Conservation (phyloP, 805 yeast species). For the Candida berthetii region DNA sequence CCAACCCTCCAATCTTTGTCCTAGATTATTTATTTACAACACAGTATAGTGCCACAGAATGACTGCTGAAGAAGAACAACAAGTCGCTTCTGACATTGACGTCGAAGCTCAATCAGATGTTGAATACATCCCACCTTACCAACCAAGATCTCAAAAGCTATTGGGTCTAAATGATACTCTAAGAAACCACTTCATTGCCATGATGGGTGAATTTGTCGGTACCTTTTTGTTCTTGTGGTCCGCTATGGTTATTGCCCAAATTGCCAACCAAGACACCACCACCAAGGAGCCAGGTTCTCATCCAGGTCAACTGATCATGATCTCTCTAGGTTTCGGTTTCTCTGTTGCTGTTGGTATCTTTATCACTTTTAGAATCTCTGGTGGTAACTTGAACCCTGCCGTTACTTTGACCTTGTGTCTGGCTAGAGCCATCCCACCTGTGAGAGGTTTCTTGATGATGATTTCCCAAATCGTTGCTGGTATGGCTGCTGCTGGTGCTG, state of each 20-base stretch:
- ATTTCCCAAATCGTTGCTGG: slow-evolving; percentile 75
- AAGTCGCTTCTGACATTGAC: slow-evolving; percentile 19
- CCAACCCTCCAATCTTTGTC: too few species aligned
- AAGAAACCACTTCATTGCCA: slow-evolving; percentile 63
- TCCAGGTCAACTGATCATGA: slow-evolving; percentile 70
- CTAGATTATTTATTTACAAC: too few species aligned
- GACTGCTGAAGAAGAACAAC: slow-evolving; percentile 4
- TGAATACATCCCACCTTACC: slow-evolving; percentile 32
- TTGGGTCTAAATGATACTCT: slow-evolving; percentile 35
- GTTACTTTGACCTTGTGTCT: slow-evolving; percentile 71
- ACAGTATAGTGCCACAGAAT: background rate
- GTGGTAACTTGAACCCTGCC: slow-evolving; percentile 89
- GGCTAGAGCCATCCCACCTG: slow-evolving; percentile 66
- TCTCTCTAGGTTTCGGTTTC: slow-evolving; percentile 82
- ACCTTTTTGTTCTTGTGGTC: slow-evolving; percentile 80
- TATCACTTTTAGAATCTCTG: slow-evolving; percentile 68
- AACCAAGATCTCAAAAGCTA: slow-evolving; percentile 22
- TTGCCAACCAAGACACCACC: slow-evolving; percentile 57
- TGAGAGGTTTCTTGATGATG: slow-evolving; percentile 62
- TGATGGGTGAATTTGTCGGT: slow-evolving; percentile 77
- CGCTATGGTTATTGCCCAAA: slow-evolving; percentile 78
- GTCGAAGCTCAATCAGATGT: slow-evolving; percentile 32
- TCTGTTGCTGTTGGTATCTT: slow-evolving; percentile 73
- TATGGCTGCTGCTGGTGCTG: slow-evolving; percentile 91
- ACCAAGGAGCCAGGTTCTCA: slow-evolving; percentile 35